These are phyloP conservation scores for Neospora caninum DNA, from an alignment of 169 alveolate species.

Conservation along the genomic window DNA sequence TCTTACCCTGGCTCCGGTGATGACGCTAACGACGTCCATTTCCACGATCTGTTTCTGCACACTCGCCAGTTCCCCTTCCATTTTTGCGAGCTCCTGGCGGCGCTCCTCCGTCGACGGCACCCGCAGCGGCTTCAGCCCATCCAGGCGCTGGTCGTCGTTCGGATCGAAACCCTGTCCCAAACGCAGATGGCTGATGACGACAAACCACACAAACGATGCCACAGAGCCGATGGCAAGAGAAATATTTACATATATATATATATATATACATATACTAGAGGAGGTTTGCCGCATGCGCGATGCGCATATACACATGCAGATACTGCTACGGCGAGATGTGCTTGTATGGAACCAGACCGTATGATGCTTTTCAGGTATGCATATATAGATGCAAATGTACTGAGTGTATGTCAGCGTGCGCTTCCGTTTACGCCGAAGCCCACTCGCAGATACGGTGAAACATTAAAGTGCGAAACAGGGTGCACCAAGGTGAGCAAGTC, in stretches of 20 bases:
- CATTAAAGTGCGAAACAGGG: background rate
- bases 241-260: background rate
- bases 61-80: background rate
- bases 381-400: background rate
- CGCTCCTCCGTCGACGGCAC: background rate
- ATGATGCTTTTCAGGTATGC: background rate
- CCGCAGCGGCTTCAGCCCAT: background rate
- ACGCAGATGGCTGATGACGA: slow-evolving; percentile 16
- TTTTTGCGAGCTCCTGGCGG: background rate
- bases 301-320: background rate
- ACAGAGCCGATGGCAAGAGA: background rate
- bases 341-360: background rate
- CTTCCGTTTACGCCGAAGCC: background rate
- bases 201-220: background rate
- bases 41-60: background rate
- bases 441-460: background rate
- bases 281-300: background rate
- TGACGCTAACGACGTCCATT: background rate
- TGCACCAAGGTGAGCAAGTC: background rate
- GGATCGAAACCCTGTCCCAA: background rate
- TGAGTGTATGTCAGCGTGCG: background rate
- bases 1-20: background rate
- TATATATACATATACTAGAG: background rate
- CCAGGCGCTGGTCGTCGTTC: slow-evolving; percentile 31
- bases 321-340: background rate